Evolutionary conservation across 352 stramenopile species (phyloP), one percentile per base, ranked within the genome.

Genomic region (Elongisporangium senticosum): DNA sequence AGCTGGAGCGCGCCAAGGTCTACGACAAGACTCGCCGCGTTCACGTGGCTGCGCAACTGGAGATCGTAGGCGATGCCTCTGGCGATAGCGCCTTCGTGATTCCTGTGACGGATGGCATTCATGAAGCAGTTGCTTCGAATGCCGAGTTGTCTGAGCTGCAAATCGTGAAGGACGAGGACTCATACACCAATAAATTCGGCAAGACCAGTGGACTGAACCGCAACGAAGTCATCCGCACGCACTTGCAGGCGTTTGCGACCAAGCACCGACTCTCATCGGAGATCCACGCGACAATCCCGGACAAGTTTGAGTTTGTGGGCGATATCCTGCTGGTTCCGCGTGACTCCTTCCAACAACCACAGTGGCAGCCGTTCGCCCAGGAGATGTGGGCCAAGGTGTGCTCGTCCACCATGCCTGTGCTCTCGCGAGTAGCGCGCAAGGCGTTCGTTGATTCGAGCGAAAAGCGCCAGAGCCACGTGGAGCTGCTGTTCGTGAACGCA

Each of bases 11-110:
- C 8, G 49, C 55, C 4, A 58, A 71, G 0, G 70, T 90, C 8
- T 95, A 95, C 55, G 86, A 95, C 78, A 93, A 92, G 61, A 67
- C 76, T 2, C 83, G 86, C 7, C 83, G 86, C 19, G 75, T 95
- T 11, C 79, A 89, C 54, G 63, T 79, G 8, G 61, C 75, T 3
- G 60, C 71, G 4, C 53, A 65, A 7, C n/a, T 61, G 14, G 5
- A 62, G 0, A 49, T 72, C 24, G 62, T 54, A 17, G 59, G 53
- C 19, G 53, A 62, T 4, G 49, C 49, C 49, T 23, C 55, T 7
- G 23, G 28, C 52, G 61, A 69, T n/a, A 56, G 40, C 20, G 69
- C 59, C 28, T 95, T 92, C 54, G 48, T 91, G 21, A 61, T 95
- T 28, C 86, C 86, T 17, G 77, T 93, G 19, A 74, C 68, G 7